Percentiles rank a stretch among this genome's conserved stretches.
phyloP scores from a whole-genome alignment of 2,329 filamentous ascomycete species.

The Calonectria hongkongensis region DNA sequence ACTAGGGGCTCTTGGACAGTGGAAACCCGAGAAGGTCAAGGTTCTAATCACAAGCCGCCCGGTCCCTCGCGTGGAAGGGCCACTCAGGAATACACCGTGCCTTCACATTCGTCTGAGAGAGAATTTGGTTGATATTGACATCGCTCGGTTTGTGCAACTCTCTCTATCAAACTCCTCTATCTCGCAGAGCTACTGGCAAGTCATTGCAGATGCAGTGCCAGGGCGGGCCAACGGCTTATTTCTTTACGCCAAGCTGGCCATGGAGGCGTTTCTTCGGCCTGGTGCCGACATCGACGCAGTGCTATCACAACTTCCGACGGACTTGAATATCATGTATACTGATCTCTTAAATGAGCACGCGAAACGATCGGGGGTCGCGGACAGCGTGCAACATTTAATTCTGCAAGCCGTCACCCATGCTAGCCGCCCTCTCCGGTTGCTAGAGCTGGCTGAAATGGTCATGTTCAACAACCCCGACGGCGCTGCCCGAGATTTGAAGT shows the following conservation, averaged over 20 bases:
- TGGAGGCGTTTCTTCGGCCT: slow-evolving; percentile 36
- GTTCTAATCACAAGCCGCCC: slow-evolving; percentile 67
- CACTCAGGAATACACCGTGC: slow-evolving; percentile 53
- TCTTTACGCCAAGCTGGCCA: slow-evolving; percentile 46
- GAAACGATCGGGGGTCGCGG: slow-evolving; percentile 24
- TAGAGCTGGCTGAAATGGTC: slow-evolving; percentile 45
- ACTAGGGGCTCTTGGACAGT: slow-evolving; percentile 58
- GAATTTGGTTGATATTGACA: slow-evolving; percentile 62
- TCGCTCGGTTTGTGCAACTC: slow-evolving; percentile 60
- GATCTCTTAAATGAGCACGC: slow-evolving; percentile 39
- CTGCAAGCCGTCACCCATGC: slow-evolving; percentile 43
- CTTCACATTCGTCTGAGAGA: slow-evolving; percentile 62
- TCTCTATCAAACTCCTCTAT: slow-evolving; percentile 44
- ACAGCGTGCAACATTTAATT: slow-evolving; percentile 23
- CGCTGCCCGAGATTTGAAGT: slow-evolving; percentile 12
- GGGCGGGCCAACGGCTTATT: slow-evolving; percentile 42
- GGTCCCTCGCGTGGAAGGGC: slow-evolving; percentile 54
- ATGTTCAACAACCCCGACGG: neutral
- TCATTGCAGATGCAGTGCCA: slow-evolving; percentile 34
- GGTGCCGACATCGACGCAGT: slow-evolving; percentile 13
- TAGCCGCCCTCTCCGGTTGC: slow-evolving; percentile 37
- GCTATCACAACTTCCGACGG: slow-evolving; percentile 18
- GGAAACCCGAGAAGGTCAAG: slow-evolving; percentile 60
- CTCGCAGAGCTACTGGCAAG: slow-evolving; percentile 40
- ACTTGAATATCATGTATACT: slow-evolving; percentile 40